Percentiles rank a stretch among this genome's conserved stretches.
Conservation (phyloP, 2,329 filamentous ascomycete genomes). For the Ceratocystiopsis sp. region DNA sequence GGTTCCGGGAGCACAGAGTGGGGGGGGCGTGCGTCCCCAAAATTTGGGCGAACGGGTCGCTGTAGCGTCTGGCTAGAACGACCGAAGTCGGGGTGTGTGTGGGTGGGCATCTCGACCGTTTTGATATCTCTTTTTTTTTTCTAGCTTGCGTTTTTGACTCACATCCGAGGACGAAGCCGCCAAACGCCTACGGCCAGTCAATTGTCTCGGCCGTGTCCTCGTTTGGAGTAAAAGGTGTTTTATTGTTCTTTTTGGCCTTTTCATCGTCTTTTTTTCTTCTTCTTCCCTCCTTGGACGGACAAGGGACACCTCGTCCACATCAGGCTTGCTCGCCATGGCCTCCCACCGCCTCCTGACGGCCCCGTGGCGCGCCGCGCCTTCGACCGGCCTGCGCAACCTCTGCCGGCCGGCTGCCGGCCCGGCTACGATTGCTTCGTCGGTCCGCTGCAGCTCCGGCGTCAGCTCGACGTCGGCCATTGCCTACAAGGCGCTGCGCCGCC, state of each 20-base stretch:
- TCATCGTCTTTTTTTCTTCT: neutral
- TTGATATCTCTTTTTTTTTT: too few species aligned
- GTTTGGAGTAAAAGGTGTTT: neutral
- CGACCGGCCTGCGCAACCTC: conserved; percentile 2
- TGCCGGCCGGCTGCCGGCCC: conserved; percentile 11
- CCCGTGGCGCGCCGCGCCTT: conserved; percentile 11
- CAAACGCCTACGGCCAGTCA: neutral
- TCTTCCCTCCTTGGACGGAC: neutral
- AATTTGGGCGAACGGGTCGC: too few species aligned
- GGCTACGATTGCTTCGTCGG: conserved; percentile 11
- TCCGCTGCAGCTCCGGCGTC: conserved; percentile 24
- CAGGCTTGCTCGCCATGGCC: conserved; percentile 6
- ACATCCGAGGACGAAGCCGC: too few species aligned
- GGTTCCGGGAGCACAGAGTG: too few species aligned
- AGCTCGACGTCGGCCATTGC: conserved; percentile 85
- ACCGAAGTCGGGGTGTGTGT: too few species aligned
- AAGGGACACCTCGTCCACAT: neutral
- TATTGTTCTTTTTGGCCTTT: neutral
- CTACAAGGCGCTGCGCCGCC: conserved; percentile 91
- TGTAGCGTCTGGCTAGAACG: too few species aligned
- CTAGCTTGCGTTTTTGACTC: too few species aligned
- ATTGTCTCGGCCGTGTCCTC: neutral
- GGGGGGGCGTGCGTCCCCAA: too few species aligned
- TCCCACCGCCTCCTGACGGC: conserved; percentile 8
- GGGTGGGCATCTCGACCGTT: too few species aligned